These are phyloP conservation scores for Paulownia fortunei DNA, from an alignment of 257 asterid genomes.

Conservation along the genomic window DNA sequence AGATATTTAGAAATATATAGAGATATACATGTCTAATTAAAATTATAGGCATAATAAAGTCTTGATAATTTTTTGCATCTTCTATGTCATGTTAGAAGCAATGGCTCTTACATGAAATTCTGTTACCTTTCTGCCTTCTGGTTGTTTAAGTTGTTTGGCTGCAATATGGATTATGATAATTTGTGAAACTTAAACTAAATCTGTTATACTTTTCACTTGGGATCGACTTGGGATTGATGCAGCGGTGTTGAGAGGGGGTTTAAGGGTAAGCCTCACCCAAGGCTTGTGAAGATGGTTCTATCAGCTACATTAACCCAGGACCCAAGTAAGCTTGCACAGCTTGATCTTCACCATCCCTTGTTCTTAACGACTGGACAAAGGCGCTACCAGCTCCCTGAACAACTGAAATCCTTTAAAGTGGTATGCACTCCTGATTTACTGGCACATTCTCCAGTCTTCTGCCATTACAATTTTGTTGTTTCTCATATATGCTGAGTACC, in stretches of 20 bases:
- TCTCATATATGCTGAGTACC: constrained; percentile 10
- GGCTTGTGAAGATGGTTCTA: constrained; percentile 84
- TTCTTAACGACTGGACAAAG: constrained; percentile 72
- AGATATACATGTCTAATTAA: background rate
- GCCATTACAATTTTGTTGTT: constrained; percentile 11
- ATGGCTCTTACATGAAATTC: background rate
- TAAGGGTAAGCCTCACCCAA: constrained; percentile 71
- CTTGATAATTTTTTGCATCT: background rate
- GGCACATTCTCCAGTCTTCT: background rate
- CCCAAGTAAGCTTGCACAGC: constrained; percentile 93
- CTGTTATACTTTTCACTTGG: background rate
- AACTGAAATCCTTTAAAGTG: constrained; percentile 80
- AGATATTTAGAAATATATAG: background rate
- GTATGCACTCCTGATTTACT: constrained; percentile 42
- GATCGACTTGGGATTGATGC: constrained; percentile 35
- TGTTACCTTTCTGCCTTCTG: background rate
- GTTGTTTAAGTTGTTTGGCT: background rate
- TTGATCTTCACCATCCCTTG: constrained; percentile 86
- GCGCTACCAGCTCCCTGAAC: constrained; percentile 84
- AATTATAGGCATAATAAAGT: background rate
- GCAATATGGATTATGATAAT: background rate
- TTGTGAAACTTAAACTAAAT: constrained; percentile 4
- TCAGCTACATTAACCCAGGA: constrained; percentile 97
- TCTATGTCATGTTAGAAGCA: background rate
- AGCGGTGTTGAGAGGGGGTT: constrained; percentile 88